Evolutionary conservation across 1,139 yeast species (phyloP).

Genomic region (Saccharomyces pastorianus): DNA sequence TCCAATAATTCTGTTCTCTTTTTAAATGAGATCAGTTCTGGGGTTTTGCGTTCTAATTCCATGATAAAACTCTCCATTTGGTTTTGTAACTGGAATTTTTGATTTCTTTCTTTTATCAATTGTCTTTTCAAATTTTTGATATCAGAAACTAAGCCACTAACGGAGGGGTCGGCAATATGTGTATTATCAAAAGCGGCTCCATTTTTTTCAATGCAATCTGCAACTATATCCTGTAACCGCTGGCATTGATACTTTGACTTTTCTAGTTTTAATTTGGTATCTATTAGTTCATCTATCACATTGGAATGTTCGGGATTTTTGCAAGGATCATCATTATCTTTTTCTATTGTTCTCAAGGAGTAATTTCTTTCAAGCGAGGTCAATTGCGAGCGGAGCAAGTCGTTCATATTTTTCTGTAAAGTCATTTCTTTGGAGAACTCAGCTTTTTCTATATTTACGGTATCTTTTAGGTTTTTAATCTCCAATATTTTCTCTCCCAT

Average conservation of each 20-base stretch:
- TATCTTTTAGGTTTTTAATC: slow-evolving; percentile 43
- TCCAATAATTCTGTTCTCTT: slow-evolving; percentile 44
- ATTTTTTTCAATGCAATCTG: neutral
- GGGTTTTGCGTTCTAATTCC: slow-evolving; percentile 75
- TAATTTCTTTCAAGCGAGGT: slow-evolving; percentile 42
- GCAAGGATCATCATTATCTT: neutral
- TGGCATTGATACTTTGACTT: slow-evolving; percentile 43
- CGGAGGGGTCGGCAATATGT: neutral
- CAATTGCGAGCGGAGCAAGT: slow-evolving; percentile 48
- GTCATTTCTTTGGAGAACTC: slow-evolving; percentile 56
- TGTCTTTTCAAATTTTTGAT: slow-evolving; percentile 57
- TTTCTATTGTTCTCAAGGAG: slow-evolving; percentile 37
- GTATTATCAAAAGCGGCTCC: neutral
- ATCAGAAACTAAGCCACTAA: slow-evolving; percentile 39
- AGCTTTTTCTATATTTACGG: slow-evolving; percentile 41
- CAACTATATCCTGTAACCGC: slow-evolving; percentile 37
- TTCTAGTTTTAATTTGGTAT: slow-evolving; percentile 40
- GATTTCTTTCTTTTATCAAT: slow-evolving; percentile 59
- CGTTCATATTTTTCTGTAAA: slow-evolving; percentile 54
- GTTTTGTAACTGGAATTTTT: slow-evolving; percentile 59
- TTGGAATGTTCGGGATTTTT: slow-evolving; percentile 17
- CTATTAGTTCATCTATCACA: slow-evolving; percentile 23
- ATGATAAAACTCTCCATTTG: slow-evolving; percentile 64
- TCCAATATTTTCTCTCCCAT: slow-evolving; percentile 29
- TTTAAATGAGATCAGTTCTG: slow-evolving; percentile 61